phyloP scores from a whole-genome alignment of 352 stramenopile species.

The Phytophthora sansomeana region DNA sequence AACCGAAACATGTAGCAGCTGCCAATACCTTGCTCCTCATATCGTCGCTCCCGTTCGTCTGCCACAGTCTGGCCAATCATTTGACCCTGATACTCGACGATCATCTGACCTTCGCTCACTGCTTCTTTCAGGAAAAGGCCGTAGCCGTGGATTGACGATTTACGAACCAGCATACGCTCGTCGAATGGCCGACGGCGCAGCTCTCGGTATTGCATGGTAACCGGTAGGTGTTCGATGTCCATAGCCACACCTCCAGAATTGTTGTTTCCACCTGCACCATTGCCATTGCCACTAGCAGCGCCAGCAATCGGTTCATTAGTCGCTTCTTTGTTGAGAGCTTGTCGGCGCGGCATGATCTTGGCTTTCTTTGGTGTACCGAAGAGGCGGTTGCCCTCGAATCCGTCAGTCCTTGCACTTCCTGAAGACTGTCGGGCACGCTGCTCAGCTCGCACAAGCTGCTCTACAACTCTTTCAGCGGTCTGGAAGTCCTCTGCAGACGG shows the following conservation, averaged over 20 bases:
- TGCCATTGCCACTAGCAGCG: constrained; percentile 12
- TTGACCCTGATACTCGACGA: constrained; percentile 97
- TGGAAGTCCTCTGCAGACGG: constrained; percentile 80
- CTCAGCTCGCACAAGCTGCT: constrained; percentile 80
- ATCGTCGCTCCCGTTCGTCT: constrained; percentile 94
- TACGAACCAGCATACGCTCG: constrained; percentile 91
- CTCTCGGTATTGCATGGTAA: constrained; percentile 92
- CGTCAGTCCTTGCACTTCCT: constrained; percentile 89
- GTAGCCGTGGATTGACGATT: constrained; percentile 97
- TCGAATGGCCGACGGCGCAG: constrained; percentile 92
- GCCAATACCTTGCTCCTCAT: constrained; percentile 94
- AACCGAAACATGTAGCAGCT: constrained; percentile 99
- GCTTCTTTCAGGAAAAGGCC: constrained; percentile 95
- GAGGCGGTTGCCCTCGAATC: constrained; percentile 70
- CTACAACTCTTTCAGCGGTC: constrained; percentile 81
- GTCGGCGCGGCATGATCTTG: constrained; percentile 41
- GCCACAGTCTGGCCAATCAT: constrained; percentile 92
- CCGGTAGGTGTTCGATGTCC: constrained; percentile 85
- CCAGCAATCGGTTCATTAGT: constrained; percentile 40
- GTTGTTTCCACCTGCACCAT: constrained; percentile 13
- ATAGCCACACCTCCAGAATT: constrained; percentile 55
- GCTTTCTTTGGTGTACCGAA: constrained; percentile 46
- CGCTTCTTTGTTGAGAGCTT: constrained; percentile 48
- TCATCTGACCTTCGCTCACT: constrained; percentile 94
- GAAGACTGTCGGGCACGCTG: constrained; percentile 86